phyloP scores from a whole-genome alignment of 306 rosid genomes.

The Hippophae gyantsensis region DNA sequence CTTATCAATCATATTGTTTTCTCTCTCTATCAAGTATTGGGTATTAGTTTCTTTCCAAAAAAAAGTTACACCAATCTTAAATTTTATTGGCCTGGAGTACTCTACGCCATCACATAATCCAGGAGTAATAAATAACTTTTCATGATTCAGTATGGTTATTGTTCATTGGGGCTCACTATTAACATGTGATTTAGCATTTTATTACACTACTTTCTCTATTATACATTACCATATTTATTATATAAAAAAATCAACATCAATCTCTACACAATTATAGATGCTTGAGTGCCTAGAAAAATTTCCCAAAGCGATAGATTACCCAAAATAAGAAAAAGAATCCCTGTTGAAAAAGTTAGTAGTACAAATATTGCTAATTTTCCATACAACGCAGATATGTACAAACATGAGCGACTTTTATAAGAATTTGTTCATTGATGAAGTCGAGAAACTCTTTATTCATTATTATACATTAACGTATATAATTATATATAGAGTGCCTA shows the following conservation, averaged over 20 bases:
- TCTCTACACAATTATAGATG: neutral
- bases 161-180: neutral
- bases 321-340: too few relatives aligned
- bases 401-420: constrained; percentile 13
- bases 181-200: neutral
- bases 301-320: too few relatives aligned
- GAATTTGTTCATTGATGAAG: neutral
- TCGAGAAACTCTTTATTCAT: too few relatives aligned
- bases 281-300: neutral
- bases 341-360: neutral
- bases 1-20: too few relatives aligned
- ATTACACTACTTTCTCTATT: neutral
- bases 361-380: constrained; percentile 12
- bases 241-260: neutral
- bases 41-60: too few relatives aligned
- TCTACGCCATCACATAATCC: too few relatives aligned
- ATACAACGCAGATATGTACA: neutral
- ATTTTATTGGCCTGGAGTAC: too few relatives aligned
- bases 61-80: too few relatives aligned
- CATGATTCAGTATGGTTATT: neutral
- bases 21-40: too few relatives aligned
- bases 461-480: too few relatives aligned
- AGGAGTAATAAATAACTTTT: too few relatives aligned
- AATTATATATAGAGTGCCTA: too few relatives aligned
- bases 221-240: neutral